Evolutionary conservation across 2,329 filamentous ascomycete species (phyloP).

Genomic region (Pestalotiopsis sp.): DNA sequence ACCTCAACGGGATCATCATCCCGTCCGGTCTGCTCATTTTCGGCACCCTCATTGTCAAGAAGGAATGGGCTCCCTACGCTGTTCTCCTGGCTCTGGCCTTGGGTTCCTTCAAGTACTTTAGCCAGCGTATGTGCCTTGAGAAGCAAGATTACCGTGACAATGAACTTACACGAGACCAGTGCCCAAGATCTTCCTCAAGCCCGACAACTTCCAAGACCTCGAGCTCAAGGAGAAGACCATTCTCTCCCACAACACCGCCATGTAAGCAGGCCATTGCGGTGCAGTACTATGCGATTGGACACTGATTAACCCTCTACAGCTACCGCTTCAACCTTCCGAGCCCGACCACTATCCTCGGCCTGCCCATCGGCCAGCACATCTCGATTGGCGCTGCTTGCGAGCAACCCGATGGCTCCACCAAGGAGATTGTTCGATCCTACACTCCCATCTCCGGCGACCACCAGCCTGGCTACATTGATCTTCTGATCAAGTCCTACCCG

Average conservation of each 20-base stretch:
- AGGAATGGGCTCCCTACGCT: slow-evolving; percentile 75
- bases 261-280: slow-evolving; percentile 56
- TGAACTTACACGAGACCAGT: slow-evolving; percentile 49
- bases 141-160: neutral
- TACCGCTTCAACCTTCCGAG: slow-evolving; percentile 91
- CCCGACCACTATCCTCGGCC: slow-evolving; percentile 80
- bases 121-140: slow-evolving; percentile 61
- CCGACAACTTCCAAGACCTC: slow-evolving; percentile 87
- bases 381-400: slow-evolving; percentile 81
- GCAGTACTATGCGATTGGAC: slow-evolving; percentile 14
- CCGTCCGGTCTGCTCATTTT: slow-evolving; percentile 79
- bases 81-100: slow-evolving; percentile 67
- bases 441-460: slow-evolving; percentile 90
- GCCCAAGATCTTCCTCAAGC: slow-evolving; percentile 82
- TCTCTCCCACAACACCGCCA: slow-evolving; percentile 97
- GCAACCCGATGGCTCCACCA: slow-evolving; percentile 70
- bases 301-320: slow-evolving; percentile 44
- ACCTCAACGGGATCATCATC: slow-evolving; percentile 81
- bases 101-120: slow-evolving; percentile 72
- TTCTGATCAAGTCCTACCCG: slow-evolving; percentile 97
- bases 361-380: slow-evolving; percentile 98
- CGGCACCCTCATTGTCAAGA: slow-evolving; percentile 78
- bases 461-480: slow-evolving; percentile 89
- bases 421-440: slow-evolving; percentile 90
- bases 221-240: slow-evolving; percentile 93